Percentiles rank a stretch among this genome's conserved stretches.
These are phyloP conservation scores for Neofusicoccum ribis DNA, from an alignment of 2,329 filamentous ascomycete genomes.

Conservation along the genomic window DNA sequence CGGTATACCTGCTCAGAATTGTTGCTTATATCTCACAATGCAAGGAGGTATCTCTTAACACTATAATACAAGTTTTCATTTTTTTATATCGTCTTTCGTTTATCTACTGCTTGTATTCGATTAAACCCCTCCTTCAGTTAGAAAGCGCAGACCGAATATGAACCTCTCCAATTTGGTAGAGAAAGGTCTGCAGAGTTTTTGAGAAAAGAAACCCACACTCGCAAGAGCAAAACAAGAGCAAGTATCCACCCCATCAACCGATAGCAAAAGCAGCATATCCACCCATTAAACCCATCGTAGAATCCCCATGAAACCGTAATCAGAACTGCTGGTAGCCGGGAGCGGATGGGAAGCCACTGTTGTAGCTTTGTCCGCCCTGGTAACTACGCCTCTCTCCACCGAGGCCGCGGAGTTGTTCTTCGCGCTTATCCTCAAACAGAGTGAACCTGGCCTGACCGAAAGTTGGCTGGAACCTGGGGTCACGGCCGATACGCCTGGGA, in stretches of 20 bases:
- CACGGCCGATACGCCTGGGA: constrained; percentile 16
- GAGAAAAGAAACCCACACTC: background rate
- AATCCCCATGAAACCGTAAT: background rate
- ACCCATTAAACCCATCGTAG: background rate
- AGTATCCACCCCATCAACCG: background rate
- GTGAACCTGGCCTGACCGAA: background rate
- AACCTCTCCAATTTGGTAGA: too few species aligned
- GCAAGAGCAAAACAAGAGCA: background rate
- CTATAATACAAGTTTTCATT: too few species aligned
- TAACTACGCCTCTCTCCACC: background rate
- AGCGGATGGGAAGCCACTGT: background rate
- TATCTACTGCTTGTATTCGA: too few species aligned
- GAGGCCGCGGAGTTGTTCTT: background rate
- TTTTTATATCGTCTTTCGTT: too few species aligned
- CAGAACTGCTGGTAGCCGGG: background rate
- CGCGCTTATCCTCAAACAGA: background rate
- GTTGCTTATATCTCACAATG: too few species aligned
- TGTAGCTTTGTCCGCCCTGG: background rate
- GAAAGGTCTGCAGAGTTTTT: too few species aligned
- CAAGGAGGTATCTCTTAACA: too few species aligned
- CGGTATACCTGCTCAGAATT: too few species aligned
- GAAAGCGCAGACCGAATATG: too few species aligned
- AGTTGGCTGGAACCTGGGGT: constrained; percentile 13
- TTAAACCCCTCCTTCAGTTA: too few species aligned
- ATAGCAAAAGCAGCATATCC: background rate